Evolutionary conservation across 2,329 filamentous ascomycete species (phyloP).

Genomic region (Cladosporium sp.): DNA sequence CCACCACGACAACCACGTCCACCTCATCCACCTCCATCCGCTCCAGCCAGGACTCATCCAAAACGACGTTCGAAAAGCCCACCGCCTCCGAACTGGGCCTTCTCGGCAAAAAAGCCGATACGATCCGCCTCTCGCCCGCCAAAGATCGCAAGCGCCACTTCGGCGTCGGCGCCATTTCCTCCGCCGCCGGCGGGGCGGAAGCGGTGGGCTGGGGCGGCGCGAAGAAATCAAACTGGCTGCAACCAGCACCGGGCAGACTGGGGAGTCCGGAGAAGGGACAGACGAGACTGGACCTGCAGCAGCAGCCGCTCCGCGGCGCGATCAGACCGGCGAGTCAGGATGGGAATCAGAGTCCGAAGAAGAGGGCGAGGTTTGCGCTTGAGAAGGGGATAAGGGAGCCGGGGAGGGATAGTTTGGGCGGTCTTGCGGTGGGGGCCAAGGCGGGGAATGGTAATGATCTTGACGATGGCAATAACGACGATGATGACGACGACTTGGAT

Average conservation of each 20-base stretch:
- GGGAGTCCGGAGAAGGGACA: conserved; percentile 29
- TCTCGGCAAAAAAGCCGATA: conserved; percentile 40
- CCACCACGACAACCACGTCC: conserved; percentile 15
- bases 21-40: conserved; percentile 15
- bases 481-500: conserved; percentile 46
- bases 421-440: conserved; percentile 33
- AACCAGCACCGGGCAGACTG: conserved; percentile 26
- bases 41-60: conserved; percentile 13
- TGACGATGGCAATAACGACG: conserved; percentile 36
- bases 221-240: conserved; percentile 37
- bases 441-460: conserved; percentile 21
- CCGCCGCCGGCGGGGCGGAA: conserved; percentile 28
- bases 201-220: conserved; percentile 49
- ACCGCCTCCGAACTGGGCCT: conserved; percentile 38
- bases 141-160: conserved; percentile 38
- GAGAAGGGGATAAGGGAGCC: conserved; percentile 48
- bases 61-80: conserved; percentile 24
- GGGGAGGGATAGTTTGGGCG: conserved; percentile 43
- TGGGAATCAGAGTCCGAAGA: conserved; percentile 35
- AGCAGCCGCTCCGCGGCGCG: conserved; percentile 6
- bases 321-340: conserved; percentile 21
- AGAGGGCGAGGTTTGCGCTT: conserved; percentile 48
- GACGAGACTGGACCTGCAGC: conserved; percentile 26
- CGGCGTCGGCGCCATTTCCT: conserved; percentile 31
- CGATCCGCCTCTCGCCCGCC: conserved; percentile 39